Conservation (phyloP, 495 filamentous ascomycete species). For the Penicillium angulare region DNA sequence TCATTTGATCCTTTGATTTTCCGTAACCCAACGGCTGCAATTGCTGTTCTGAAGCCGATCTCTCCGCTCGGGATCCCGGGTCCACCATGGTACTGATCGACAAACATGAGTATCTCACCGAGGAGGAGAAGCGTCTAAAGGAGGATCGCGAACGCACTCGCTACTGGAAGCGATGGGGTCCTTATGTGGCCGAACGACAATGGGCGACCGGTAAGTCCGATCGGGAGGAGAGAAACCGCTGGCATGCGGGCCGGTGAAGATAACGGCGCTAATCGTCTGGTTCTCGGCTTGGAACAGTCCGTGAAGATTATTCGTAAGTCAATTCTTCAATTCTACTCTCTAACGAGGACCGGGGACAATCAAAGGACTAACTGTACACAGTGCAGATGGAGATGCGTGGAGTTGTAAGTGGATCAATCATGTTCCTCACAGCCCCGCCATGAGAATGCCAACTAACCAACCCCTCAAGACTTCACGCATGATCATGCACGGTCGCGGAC, state of each 20-base stretch:
- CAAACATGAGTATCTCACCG: conserved; percentile 74
- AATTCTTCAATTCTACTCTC: background rate
- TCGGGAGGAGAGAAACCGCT: background rate
- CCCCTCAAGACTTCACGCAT: conserved; percentile 76
- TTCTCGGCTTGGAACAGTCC: conserved; percentile 52
- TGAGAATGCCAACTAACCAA: background rate
- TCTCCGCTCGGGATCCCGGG: conserved; percentile 1
- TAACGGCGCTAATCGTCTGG: conserved; percentile 23
- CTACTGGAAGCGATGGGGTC: conserved; percentile 97
- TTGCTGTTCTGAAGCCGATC: background rate
- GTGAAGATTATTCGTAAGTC: conserved; percentile 89
- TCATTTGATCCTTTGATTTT: background rate
- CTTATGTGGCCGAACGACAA: conserved; percentile 63
- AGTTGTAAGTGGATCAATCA: conserved; percentile 84
- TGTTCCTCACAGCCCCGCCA: too few relatives aligned
- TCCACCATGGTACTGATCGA: conserved; percentile 81
- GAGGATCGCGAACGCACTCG: conserved; percentile 64
- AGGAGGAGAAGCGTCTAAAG: conserved; percentile 84
- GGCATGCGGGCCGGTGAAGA: conserved; percentile 9
- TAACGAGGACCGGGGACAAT: background rate
- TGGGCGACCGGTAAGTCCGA: conserved; percentile 75
- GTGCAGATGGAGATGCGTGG: conserved; percentile 88
- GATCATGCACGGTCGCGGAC: conserved; percentile 84
- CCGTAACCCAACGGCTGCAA: background rate
- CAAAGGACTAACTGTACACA: conserved; percentile 21